These are phyloP conservation scores for Penicillium macrosclerotiorum DNA, from an alignment of 495 filamentous ascomycete genomes.

Conservation along the genomic window DNA sequence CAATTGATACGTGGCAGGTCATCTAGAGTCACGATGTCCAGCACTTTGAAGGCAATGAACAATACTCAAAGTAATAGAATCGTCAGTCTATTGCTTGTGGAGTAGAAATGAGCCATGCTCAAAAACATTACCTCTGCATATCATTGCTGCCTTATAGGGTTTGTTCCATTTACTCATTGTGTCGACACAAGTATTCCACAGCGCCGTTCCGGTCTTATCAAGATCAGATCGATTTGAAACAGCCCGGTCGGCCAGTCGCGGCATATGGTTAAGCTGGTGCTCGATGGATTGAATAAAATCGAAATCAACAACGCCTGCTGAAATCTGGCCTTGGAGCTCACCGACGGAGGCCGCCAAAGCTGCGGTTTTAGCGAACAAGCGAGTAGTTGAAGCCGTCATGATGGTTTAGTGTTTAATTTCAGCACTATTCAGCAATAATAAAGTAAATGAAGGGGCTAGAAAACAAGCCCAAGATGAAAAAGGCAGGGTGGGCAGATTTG, in stretches of 20 bases:
- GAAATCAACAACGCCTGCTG: neutral
- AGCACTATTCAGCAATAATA: no score
- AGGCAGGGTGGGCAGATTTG: no score
- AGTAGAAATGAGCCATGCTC: no score
- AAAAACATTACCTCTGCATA: constrained; percentile 39
- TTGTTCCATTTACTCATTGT: neutral
- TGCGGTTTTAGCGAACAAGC: no score
- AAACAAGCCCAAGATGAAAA: no score
- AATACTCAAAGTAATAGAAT: constrained; percentile 61
- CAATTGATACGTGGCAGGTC: no score
- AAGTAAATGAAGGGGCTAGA: no score
- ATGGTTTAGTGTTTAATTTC: no score
- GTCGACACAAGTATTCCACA: constrained; percentile 33
- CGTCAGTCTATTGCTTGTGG: no score
- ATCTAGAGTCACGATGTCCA: neutral
- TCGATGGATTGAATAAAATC: neutral
- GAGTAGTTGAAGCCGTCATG: no score
- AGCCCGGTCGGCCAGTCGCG: neutral
- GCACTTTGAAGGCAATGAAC: constrained; percentile 43
- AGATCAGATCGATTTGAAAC: constrained; percentile 9
- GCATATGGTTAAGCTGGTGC: neutral
- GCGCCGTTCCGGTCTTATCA: constrained; percentile 31
- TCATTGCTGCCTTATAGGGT: neutral
- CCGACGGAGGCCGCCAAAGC: neutral
- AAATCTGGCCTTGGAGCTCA: neutral